These are phyloP conservation scores for Coemansia furcata DNA, from an alignment of 192 early-diverging fungal genomes.

Conservation along the genomic window DNA sequence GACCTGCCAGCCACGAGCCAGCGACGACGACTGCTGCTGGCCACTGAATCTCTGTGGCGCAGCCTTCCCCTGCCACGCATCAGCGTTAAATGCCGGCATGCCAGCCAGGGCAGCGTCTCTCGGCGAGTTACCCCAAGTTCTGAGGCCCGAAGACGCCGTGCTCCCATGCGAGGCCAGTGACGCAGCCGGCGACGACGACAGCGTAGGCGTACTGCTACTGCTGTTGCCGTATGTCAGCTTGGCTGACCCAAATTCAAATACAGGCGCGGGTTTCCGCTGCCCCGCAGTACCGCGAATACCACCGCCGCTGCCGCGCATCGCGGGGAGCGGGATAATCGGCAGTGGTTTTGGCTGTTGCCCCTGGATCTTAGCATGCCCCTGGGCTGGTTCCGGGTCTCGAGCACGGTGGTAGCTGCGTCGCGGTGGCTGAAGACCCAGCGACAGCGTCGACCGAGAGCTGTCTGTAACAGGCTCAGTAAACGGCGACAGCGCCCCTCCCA, in stretches of 20 bases:
- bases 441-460: constrained; percentile 31
- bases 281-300: constrained; percentile 5
- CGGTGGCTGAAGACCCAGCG: not conserved
- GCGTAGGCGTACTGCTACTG: not conserved
- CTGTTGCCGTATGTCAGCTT: constrained; percentile 28
- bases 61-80: constrained; percentile 6
- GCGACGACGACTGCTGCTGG: not conserved
- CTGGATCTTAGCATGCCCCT: not conserved
- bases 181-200: constrained; percentile 6
- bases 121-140: not conserved
- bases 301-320: not conserved
- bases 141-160: not conserved
- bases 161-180: constrained; percentile 3
- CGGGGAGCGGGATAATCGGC: constrained; percentile 21
- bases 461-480: constrained; percentile 27
- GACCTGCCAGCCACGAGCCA: constrained; percentile 24
- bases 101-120: not conserved
- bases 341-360: constrained; percentile 24
- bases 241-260: constrained; percentile 48
- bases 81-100: not conserved
- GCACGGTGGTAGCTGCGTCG: not conserved
- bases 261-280: constrained; percentile 35
- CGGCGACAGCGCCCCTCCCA: constrained; percentile 8
- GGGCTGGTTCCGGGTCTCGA: not conserved
- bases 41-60: not conserved